Percentiles rank a stretch among this genome's conserved stretches.
Conservation (phyloP, 345 rosid genomes). For the Mallotus nudiflorus region DNA sequence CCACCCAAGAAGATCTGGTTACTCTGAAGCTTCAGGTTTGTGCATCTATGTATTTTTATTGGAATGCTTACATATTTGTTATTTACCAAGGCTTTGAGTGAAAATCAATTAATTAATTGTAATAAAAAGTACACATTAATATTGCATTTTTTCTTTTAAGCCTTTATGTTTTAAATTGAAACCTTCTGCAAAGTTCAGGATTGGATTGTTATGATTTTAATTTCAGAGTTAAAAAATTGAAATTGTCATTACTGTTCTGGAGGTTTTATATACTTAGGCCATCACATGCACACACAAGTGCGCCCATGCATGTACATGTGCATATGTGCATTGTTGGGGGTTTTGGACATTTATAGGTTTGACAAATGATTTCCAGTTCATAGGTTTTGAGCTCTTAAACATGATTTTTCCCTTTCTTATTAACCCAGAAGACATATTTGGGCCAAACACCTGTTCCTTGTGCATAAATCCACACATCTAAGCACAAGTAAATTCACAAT, state of each 20-base stretch:
- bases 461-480: too few relatives aligned
- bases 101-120: background rate
- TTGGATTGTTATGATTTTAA: background rate
- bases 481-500: background rate
- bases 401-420: too few relatives aligned
- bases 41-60: background rate
- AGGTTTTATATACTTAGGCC: background rate
- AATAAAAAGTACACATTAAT: background rate
- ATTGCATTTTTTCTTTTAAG: background rate
- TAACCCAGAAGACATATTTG: too few relatives aligned
- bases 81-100: background rate
- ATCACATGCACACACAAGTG: background rate
- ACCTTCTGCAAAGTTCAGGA: background rate
- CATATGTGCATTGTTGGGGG: too few relatives aligned
- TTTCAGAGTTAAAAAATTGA: background rate
- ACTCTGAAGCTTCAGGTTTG: constrained; percentile 69
- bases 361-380: too few relatives aligned
- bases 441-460: too few relatives aligned
- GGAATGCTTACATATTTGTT: constrained; percentile 4
- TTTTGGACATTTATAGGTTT: too few relatives aligned
- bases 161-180: background rate
- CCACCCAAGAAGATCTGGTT: constrained; percentile 59
- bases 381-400: too few relatives aligned
- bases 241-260: background rate
- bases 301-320: too few relatives aligned